Conservation (phyloP, 1,284 basidiomycete genomes). For the Somion occarium region DNA sequence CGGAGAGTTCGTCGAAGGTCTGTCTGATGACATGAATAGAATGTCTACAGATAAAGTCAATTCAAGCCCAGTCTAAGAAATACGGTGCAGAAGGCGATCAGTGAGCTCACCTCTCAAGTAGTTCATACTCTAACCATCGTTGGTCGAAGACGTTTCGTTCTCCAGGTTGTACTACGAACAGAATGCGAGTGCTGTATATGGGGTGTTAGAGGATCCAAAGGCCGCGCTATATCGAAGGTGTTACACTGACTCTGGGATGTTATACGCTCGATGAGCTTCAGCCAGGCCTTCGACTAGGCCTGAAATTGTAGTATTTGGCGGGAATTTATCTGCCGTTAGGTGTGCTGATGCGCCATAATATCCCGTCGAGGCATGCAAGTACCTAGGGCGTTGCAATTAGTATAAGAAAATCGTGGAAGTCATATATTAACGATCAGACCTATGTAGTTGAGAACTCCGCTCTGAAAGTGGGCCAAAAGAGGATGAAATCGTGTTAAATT, state of each 20-base stretch:
- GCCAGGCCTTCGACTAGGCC: slow-evolving; percentile 77
- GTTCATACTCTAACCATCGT: slow-evolving; percentile 81
- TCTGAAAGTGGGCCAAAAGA: slow-evolving; percentile 87
- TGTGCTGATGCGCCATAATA: slow-evolving; percentile 61
- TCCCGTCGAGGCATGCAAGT: slow-evolving; percentile 58
- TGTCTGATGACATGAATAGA: slow-evolving; percentile 70
- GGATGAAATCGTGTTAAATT: slow-evolving; percentile 96
- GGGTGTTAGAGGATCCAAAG: slow-evolving; percentile 6
- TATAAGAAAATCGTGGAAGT: neutral
- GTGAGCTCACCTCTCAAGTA: slow-evolving; percentile 61
- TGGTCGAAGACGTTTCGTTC: slow-evolving; percentile 99
- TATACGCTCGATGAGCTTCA: slow-evolving; percentile 76
- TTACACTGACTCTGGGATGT: slow-evolving; percentile 41
- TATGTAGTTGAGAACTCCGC: slow-evolving; percentile 71
- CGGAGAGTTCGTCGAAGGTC: slow-evolving; percentile 65
- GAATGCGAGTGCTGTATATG: slow-evolving; percentile 66
- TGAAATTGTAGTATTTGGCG: slow-evolving; percentile 68
- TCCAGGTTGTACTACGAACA: slow-evolving; percentile 86
- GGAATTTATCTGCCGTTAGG: slow-evolving; percentile 58
- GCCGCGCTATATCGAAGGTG: slow-evolving; percentile 8
- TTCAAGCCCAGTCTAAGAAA: neutral
- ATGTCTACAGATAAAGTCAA: slow-evolving; percentile 41
- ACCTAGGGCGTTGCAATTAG: slow-evolving; percentile 36
- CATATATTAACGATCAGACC: slow-evolving; percentile 39
- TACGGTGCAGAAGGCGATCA: neutral